Percentiles rank a stretch among this genome's conserved stretches.
phyloP scores from a whole-genome alignment of 352 stramenopile genomes.

The Phytophthora cryptogea region DNA sequence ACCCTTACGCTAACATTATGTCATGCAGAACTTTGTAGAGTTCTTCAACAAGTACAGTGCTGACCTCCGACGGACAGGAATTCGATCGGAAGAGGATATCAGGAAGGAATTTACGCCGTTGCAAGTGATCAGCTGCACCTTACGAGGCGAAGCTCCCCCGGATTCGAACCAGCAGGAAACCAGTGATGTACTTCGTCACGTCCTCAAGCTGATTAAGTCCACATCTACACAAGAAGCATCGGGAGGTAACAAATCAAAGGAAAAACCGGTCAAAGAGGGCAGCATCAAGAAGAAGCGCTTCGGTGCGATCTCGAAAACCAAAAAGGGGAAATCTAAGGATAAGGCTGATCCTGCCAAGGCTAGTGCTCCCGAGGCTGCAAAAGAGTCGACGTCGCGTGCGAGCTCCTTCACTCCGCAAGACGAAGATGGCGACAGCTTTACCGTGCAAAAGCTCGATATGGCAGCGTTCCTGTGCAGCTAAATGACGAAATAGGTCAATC shows the following conservation, averaged over 20 bases:
- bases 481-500: conserved; percentile 2
- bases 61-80: conserved; percentile 71
- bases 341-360: conserved; percentile 34
- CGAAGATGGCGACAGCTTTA: conserved; percentile 55
- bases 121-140: conserved; percentile 50
- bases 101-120: conserved; percentile 62
- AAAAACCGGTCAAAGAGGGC: conserved; percentile 54
- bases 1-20: neutral
- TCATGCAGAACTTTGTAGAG: conserved; percentile 51
- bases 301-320: conserved; percentile 37
- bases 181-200: conserved; percentile 45
- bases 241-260: conserved; percentile 36
- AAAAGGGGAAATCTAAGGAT: conserved; percentile 45
- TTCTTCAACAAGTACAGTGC: conserved; percentile 77
- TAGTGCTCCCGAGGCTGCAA: conserved; percentile 10
- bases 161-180: conserved; percentile 39
- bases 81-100: conserved; percentile 70
- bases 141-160: conserved; percentile 35
- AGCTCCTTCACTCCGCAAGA: conserved; percentile 46
- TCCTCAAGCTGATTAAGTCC: conserved; percentile 68
- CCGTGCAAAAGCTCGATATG: conserved; percentile 82
- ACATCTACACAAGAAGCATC: conserved; percentile 61
- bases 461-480: conserved; percentile 62
- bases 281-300: conserved; percentile 53
- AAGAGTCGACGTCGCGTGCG: conserved; percentile 42